Percentiles rank a stretch among this genome's conserved stretches.
Evolutionary conservation across 1,139 yeast species (phyloP).

Genomic region (Pneumocystis canis): DNA sequence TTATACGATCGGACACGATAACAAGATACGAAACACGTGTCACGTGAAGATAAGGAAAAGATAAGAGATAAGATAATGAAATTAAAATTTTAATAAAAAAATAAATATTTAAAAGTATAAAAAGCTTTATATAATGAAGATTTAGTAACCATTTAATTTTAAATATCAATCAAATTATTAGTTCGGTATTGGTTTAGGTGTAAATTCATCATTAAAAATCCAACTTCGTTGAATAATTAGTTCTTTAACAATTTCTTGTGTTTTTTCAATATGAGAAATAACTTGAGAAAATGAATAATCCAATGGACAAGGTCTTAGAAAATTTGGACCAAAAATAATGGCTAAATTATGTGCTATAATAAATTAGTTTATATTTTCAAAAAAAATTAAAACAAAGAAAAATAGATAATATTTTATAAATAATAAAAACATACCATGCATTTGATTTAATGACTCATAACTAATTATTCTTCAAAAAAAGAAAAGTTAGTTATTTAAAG

Average conservation of each 20-base stretch:
- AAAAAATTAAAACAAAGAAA: neutral
- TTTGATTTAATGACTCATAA: conserved; percentile 66
- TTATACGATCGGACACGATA: neutral
- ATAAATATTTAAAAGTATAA: too few relatives aligned
- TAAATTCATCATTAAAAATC: conserved; percentile 1
- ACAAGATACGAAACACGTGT: neutral
- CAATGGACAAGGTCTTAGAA: conserved; percentile 28
- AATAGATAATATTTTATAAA: neutral
- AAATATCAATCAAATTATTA: too few relatives aligned
- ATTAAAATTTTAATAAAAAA: too few relatives aligned
- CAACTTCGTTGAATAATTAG: conserved; percentile 9
- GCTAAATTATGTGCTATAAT: conserved; percentile 46
- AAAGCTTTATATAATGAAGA: too few relatives aligned
- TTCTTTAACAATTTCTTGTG: conserved; percentile 7
- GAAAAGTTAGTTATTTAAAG: neutral
- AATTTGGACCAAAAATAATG: conserved; percentile 88
- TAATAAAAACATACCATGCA: conserved; percentile 33
- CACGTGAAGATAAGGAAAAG: too few relatives aligned
- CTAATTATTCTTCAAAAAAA: too few relatives aligned
- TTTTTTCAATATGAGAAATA: conserved; percentile 8
- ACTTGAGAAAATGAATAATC: conserved; percentile 4
- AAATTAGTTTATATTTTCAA: too few relatives aligned
- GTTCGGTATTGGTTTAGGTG: too few relatives aligned
- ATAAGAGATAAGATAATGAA: too few relatives aligned
- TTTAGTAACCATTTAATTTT: too few relatives aligned